Percentiles rank a stretch among this genome's conserved stretches.
These are phyloP conservation scores for Singerocomus inundabilis DNA, from an alignment of 1,284 basidiomycete genomes.

Conservation along the genomic window DNA sequence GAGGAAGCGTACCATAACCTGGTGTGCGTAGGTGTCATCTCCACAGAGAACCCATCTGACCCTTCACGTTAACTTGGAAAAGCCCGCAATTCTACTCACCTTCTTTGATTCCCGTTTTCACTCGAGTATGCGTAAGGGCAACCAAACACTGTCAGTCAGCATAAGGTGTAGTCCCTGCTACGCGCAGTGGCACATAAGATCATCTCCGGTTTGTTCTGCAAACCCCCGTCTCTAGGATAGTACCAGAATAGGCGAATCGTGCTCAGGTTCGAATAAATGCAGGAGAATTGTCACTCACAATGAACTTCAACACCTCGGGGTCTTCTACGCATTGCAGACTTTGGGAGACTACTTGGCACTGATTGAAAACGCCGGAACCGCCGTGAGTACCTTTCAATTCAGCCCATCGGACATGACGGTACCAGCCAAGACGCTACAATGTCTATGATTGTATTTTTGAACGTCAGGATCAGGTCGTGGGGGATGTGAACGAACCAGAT, in stretches of 20 bases:
- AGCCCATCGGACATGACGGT: not conserved
- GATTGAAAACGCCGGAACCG: conserved; percentile 18
- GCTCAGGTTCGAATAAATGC: not conserved
- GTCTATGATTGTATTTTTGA: conserved; percentile 16
- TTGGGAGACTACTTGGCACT: conserved; percentile 4
- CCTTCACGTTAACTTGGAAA: conserved; percentile 9
- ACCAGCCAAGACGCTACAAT: conserved; percentile 19
- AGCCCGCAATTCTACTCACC: conserved; percentile 32
- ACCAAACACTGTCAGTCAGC: conserved; percentile 26
- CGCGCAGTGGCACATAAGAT: conserved; percentile 16
- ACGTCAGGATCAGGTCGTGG: conserved; percentile 4
- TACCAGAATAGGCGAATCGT: conserved; percentile 5
- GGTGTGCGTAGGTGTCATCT: conserved; percentile 29
- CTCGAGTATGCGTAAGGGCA: not conserved
- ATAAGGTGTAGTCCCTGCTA: conserved; percentile 14
- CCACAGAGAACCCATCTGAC: conserved; percentile 28
- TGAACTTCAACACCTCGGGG: conserved; percentile 5
- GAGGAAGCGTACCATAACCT: conserved; percentile 22
- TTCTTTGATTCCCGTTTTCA: conserved; percentile 5
- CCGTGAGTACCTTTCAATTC: conserved; percentile 7
- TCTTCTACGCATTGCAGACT: conserved; percentile 1
- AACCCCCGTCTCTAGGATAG: conserved; percentile 16
- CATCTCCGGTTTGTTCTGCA: conserved; percentile 16
- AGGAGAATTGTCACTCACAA: conserved; percentile 13
- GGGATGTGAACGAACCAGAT: too few species aligned